phyloP scores from a whole-genome alignment of 1,139 yeast genomes.

The Diutina ranongensis region DNA sequence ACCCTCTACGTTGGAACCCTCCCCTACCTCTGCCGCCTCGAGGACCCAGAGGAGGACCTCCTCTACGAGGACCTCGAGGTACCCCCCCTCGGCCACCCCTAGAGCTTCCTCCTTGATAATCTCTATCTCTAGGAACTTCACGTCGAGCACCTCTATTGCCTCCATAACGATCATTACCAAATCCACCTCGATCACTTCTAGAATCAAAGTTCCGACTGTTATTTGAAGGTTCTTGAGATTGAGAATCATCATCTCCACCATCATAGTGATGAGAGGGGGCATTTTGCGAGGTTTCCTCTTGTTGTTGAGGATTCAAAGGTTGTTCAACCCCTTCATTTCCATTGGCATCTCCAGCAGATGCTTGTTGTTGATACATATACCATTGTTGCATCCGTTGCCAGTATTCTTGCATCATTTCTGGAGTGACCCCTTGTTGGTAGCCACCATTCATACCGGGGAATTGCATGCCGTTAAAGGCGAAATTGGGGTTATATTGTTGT shows the following conservation, averaged over 20 bases:
- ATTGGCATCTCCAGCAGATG: constrained; percentile 36
- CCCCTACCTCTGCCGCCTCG: constrained; percentile 8
- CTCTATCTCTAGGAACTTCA: background rate
- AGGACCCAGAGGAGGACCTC: constrained; percentile 10
- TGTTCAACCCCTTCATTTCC: constrained; percentile 39
- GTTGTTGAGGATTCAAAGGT: constrained; percentile 14
- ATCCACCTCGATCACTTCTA: constrained; percentile 9
- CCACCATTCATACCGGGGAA: constrained; percentile 33
- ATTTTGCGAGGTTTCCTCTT: background rate
- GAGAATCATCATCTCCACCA: constrained; percentile 15
- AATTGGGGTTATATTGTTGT: constrained; percentile 13
- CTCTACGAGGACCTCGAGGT: constrained; percentile 11
- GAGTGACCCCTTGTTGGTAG: constrained; percentile 25
- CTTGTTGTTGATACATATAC: constrained; percentile 54
- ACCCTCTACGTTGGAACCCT: constrained; percentile 3
- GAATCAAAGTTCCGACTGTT: background rate
- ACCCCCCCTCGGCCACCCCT: constrained; percentile 9
- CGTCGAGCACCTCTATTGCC: background rate
- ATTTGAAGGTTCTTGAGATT: background rate
- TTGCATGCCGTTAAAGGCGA: constrained; percentile 15
- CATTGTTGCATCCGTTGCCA: constrained; percentile 77
- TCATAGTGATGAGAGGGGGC: constrained; percentile 10
- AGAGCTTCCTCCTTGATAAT: constrained; percentile 8
- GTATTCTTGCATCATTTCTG: constrained; percentile 81
- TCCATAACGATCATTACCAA: constrained; percentile 11